Evolutionary conservation across 176 grass and related monocot species (phyloP).

Genomic region (Oryza brachyantha): DNA sequence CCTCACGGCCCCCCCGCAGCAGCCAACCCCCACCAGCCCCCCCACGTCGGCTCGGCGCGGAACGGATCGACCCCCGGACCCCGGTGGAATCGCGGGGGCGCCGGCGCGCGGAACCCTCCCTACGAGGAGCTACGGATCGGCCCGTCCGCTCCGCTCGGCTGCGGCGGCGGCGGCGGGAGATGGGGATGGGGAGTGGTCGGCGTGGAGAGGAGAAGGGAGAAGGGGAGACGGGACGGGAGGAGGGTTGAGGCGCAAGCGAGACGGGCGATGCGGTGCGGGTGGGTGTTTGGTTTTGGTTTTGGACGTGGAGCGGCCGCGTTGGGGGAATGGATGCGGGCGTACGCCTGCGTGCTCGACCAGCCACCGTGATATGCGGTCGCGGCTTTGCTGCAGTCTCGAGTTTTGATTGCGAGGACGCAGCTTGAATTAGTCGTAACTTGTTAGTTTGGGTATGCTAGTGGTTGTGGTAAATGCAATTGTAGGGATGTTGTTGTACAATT

Average conservation of each 20-base stretch:
- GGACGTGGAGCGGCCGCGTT: not conserved
- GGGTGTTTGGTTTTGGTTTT: conserved; percentile 28
- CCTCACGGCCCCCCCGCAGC: not conserved
- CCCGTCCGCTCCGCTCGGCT: not conserved
- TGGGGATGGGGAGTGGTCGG: conserved; percentile 24
- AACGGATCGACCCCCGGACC: conserved; percentile 24
- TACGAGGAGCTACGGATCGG: conserved; percentile 23
- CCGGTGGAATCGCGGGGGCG: not conserved
- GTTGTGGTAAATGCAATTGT: not conserved
- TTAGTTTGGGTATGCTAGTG: not conserved
- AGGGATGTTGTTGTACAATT: no score
- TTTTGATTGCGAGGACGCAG: not conserved
- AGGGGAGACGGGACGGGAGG: not conserved
- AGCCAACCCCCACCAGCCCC: conserved; percentile 1
- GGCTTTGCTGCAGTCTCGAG: no score
- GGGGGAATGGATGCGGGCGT: no score
- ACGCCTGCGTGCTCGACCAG: not conserved
- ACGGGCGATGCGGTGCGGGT: conserved; percentile 12
- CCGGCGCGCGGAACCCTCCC: not conserved
- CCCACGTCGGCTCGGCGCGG: not conserved
- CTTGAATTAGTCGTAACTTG: not conserved
- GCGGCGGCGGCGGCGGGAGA: conserved; percentile 3
- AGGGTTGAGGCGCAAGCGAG: not conserved
- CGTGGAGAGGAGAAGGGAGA: conserved; percentile 18
- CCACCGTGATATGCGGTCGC: not conserved